Evolutionary conservation across 768 basidiomycete species (phyloP), one percentile per base, ranked within the genome.

Genomic region (Tulasnella sp.): DNA sequence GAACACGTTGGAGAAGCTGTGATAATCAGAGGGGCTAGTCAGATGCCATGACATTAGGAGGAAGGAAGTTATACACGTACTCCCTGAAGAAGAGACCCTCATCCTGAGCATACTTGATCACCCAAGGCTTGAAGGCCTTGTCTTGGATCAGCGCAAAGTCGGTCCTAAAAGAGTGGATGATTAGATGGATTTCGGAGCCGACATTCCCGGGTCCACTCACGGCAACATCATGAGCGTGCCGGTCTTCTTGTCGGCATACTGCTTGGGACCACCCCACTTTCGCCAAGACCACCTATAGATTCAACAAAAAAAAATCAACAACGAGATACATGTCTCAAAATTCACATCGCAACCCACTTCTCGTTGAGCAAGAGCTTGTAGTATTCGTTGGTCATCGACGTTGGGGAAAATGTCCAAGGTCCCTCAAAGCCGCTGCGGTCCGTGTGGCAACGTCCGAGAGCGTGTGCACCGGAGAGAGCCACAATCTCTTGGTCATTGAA

Each of bases 401-500:
- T 88, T 2, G 92, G 92, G 15, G 90, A 88, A 80, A 93, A 92
- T 1, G 92, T 92, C 90, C 87, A 92, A n/a, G 88, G 91, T 10
- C 87, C 91, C 5, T 87, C 83, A 69, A 84, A 93, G 43, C 87
- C 88, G 59, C 85, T 87, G 79, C 89, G 81, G 71, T 88, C 79
- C 59, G 76, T 60, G 76, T 99, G 94, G 78, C 92, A 94, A 69
- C 94, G 88, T 22, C 96, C 94, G 46, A 99, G 82, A 60, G 92
- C 92, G 68, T 99, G 94, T 38, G 90, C 92, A 63, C 94, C 94
- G 22, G 81, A 81, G 64, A 97, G 86, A 57, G 91, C 90, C 61
- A 96, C 93, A 51, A 98, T 98, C 74, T 97, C 94, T 72, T 89
- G 90, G 73, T 99, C 94, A 69, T 92, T 86, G 78, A 97, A 93